Evolutionary conservation across 805 yeast species (phyloP).

Genomic region (Candida qinlingensis): DNA sequence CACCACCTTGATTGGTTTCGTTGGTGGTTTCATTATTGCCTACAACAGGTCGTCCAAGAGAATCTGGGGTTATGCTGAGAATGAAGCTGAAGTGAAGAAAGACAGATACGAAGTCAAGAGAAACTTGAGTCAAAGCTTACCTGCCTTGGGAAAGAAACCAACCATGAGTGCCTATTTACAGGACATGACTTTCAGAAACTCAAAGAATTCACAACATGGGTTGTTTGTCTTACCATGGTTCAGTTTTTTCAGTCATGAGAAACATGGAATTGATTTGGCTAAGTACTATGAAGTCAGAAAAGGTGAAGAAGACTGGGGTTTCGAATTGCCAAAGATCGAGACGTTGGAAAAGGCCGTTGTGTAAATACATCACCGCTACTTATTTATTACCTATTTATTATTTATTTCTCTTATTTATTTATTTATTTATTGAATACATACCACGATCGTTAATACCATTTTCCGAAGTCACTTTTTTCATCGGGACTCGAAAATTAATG

Average conservation of each 20-base stretch:
- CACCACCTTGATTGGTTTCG: conserved; percentile 54
- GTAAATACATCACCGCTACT: not conserved
- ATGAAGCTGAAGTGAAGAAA: conserved; percentile 59
- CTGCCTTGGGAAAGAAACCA: conserved; percentile 59
- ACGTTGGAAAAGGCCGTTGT: conserved; percentile 14
- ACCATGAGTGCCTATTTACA: conserved; percentile 63
- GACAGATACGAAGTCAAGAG: conserved; percentile 73
- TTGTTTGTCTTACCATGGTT: conserved; percentile 73
- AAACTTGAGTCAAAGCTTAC: conserved; percentile 55
- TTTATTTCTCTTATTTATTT: conserved; percentile 3
- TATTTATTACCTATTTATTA: not conserved
- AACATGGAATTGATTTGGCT: conserved; percentile 70
- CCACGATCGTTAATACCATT: not conserved
- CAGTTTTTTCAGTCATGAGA: conserved; percentile 74
- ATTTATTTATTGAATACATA: conserved; percentile 9
- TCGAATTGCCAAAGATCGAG: conserved; percentile 20
- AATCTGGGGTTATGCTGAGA: conserved; percentile 76
- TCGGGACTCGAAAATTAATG: not conserved
- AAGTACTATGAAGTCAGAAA: conserved; percentile 33
- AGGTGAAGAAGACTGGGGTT: conserved; percentile 23
- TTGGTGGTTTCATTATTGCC: conserved; percentile 71
- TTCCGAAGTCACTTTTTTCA: not conserved
- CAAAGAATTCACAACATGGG: conserved; percentile 60
- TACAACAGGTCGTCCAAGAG: conserved; percentile 64
- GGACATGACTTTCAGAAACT: conserved; percentile 71